Evolutionary conservation across 148 eudicot species (phyloP), one percentile per base, ranked within the genome.

Genomic region (Rhododendron griersonianum): DNA sequence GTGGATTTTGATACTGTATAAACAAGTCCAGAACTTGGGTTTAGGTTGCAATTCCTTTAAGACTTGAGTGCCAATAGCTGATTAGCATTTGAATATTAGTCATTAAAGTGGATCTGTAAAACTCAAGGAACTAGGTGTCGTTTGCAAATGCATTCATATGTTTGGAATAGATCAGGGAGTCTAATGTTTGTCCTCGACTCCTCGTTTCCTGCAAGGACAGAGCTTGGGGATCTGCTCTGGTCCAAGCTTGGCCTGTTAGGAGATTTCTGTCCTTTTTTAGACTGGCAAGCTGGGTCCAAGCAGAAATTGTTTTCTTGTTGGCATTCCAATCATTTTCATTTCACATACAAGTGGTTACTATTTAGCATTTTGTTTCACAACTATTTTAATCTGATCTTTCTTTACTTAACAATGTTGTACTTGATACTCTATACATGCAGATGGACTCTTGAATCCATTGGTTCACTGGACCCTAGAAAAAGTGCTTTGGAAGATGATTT

Each of bases 401-500:
- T 63, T 23, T 15, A 9, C 28, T 82, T 25, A 16, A 23, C 23
- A 15, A 55, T 55, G 61, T 47, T 57, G 30, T 37, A 28, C 45
- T 28, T 23, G 5, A 86, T 86, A 83, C 84, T 89, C 55, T 89
- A 65, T 81, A 81, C 78, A 74, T 50, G 23, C 90, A 97, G 99
- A 91, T 93, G 93, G 98, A 93, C 91, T 71, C 94, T 97, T 85
- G 99, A 96, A 90, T 80, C 91, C 44, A 83, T 90, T 88, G 95
- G 93, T 88, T 80, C 92, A 45, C 85, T 96, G 82, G 98, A 95
- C 78, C 96, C 91, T 71, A 90, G 98, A 90, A 95, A 94, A 91
- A 97, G 99, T 92, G 99, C 94, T 67, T 90, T 96, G 35, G 98
- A 95, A 89, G 99, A 95, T 89, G 99, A 95, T 86, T 93, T 93